These are phyloP conservation scores for Bonia amplexicaulis DNA, from an alignment of 176 grass and related monocot genomes.

Conservation along the genomic window DNA sequence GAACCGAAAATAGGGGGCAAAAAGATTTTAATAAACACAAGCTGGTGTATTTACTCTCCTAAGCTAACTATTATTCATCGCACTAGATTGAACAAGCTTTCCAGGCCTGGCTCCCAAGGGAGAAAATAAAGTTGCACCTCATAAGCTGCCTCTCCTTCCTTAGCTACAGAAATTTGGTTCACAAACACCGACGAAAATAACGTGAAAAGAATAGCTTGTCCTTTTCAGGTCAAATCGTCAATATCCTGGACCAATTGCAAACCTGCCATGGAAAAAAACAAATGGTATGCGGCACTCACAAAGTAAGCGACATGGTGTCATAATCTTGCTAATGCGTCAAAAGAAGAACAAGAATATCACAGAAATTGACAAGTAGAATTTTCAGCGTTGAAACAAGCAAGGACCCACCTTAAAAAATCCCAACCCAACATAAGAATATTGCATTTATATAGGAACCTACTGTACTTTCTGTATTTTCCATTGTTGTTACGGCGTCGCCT, in stretches of 20 bases:
- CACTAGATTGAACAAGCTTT: background rate
- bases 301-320: background rate
- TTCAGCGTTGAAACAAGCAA: background rate
- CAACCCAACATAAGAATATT: background rate
- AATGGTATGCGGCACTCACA: background rate
- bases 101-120: background rate
- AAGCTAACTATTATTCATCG: background rate
- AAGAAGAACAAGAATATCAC: too few relatives aligned
- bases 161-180: background rate
- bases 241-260: constrained; percentile 50
- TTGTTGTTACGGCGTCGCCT: too few relatives aligned
- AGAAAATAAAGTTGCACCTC: background rate
- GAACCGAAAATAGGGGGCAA: background rate
- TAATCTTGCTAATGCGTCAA: background rate
- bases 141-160: background rate
- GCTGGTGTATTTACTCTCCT: background rate
- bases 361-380: background rate
- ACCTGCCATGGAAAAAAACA: constrained; percentile 6
- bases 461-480: background rate
- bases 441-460: too few relatives aligned
- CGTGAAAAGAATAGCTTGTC: background rate
- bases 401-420: background rate
- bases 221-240: constrained; percentile 42
- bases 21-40: background rate
- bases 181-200: background rate